A percentile compares a stretch with the other conserved stretches of the same genome.
These are phyloP conservation scores for Paraphaeosphaeria sporulosa DNA, from an alignment of 2,329 filamentous ascomycete species.

Conservation along the genomic window DNA sequence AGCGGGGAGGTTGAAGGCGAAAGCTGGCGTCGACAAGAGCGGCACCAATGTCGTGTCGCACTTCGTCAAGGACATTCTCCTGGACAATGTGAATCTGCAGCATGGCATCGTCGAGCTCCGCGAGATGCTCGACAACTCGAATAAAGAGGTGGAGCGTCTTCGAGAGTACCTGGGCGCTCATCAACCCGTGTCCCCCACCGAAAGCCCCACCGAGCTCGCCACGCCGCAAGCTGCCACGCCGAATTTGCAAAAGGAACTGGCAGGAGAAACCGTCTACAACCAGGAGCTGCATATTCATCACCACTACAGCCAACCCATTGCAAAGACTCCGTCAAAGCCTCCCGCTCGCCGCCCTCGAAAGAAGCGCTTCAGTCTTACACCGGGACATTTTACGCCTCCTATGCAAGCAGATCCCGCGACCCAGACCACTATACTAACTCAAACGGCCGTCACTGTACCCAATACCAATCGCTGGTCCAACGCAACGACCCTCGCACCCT, in stretches of 20 bases:
- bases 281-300: slow-evolving; percentile 88
- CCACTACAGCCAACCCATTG: slow-evolving; percentile 72
- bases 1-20: slow-evolving; percentile 78
- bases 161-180: slow-evolving; percentile 83
- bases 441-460: slow-evolving; percentile 67
- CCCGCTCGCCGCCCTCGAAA: slow-evolving; percentile 67
- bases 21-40: slow-evolving; percentile 65
- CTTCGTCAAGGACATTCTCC: slow-evolving; percentile 93
- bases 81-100: slow-evolving; percentile 94
- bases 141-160: slow-evolving; percentile 89
- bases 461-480: slow-evolving; percentile 68
- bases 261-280: slow-evolving; percentile 43
- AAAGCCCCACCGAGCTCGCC: slow-evolving; percentile 26
- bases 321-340: slow-evolving; percentile 56
- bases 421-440: slow-evolving; percentile 68
- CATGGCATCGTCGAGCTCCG: slow-evolving; percentile 89
- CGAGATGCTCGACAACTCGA: slow-evolving; percentile 88
- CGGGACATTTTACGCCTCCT: slow-evolving; percentile 57
- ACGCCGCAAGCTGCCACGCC: slow-evolving; percentile 28
- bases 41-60: slow-evolving; percentile 83
- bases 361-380: slow-evolving; percentile 72
- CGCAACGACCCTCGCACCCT: slow-evolving; percentile 69
- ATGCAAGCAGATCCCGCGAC: slow-evolving; percentile 55
- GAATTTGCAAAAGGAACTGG: slow-evolving; percentile 77
- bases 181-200: slow-evolving; percentile 65